Conservation (phyloP, 305 asterid species). For the Fraxinus greggii region DNA sequence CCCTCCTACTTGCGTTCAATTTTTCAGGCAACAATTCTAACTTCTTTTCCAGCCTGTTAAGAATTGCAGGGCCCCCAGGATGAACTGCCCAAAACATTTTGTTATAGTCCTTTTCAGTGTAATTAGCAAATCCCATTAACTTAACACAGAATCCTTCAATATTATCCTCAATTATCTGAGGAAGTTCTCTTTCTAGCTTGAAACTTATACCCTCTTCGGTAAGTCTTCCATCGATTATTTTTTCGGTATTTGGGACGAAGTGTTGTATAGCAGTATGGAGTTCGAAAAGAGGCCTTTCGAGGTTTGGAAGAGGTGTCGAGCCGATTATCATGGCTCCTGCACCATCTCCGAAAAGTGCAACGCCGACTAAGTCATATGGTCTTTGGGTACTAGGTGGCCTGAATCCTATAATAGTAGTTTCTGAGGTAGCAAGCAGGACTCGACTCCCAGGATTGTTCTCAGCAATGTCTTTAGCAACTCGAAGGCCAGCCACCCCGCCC, state of each 20-base stretch:
- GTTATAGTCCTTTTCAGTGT: constrained; percentile 44
- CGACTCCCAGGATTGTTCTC: constrained; percentile 92
- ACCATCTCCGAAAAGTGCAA: constrained; percentile 90
- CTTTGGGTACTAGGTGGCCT: constrained; percentile 72
- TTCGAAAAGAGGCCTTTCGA: constrained; percentile 70
- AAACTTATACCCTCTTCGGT: constrained; percentile 95
- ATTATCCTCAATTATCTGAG: constrained; percentile 78
- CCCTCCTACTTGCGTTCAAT: constrained; percentile 68
- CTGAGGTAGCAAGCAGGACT: constrained; percentile 81
- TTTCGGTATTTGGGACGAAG: constrained; percentile 76
- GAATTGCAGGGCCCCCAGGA: constrained; percentile 93
- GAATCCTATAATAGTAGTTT: constrained; percentile 86
- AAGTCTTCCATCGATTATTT: constrained; percentile 80
- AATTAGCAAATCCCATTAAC: constrained; percentile 48
- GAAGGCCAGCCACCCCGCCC: constrained; percentile 94
- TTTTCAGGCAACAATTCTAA: constrained; percentile 65
- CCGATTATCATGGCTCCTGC: constrained; percentile 93
- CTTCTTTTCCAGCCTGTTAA: constrained; percentile 74
- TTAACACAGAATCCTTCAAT: constrained; percentile 62
- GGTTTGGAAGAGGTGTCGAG: constrained; percentile 34
- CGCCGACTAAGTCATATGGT: constrained; percentile 88
- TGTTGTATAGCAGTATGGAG: constrained; percentile 73
- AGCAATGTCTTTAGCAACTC: constrained; percentile 90
- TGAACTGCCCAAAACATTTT: constrained; percentile 94
- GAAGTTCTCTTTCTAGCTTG: constrained; percentile 69